Evolutionary conservation across 192 early-diverging fungal species (phyloP).

Genomic region (Coemansia sp.): DNA sequence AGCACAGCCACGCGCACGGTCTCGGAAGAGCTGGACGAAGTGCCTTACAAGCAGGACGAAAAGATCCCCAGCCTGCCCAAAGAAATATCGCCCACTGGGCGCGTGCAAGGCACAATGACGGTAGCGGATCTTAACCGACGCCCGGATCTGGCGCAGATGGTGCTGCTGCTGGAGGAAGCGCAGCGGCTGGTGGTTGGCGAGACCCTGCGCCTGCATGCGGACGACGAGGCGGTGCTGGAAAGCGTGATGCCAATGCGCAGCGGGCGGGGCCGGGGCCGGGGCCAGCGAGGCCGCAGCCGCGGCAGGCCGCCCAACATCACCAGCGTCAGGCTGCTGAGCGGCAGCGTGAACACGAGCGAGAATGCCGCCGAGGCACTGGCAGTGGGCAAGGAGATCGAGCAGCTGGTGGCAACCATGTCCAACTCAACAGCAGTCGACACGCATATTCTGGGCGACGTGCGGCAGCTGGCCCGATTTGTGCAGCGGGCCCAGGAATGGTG

Average conservation of each 20-base stretch:
- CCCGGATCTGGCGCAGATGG: constrained; percentile 46
- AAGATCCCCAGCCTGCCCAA: neutral
- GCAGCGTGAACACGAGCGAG: constrained; percentile 8
- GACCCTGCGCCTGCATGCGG: neutral
- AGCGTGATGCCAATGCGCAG: constrained; percentile 2
- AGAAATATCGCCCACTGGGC: neutral
- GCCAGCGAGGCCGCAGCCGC: constrained; percentile 11
- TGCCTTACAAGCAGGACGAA: neutral
- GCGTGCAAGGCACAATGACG: constrained; percentile 18
- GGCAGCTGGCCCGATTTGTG: constrained; percentile 49
- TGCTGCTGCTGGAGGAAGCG: constrained; percentile 47
- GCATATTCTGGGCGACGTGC: constrained; percentile 41
- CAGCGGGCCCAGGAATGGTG: constrained; percentile 46
- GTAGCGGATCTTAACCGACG: constrained; percentile 28
- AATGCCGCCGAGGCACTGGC: constrained; percentile 5
- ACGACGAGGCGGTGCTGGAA: neutral
- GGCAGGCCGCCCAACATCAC: constrained; percentile 15
- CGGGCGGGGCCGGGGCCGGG: constrained; percentile 20
- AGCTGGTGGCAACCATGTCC: constrained; percentile 11
- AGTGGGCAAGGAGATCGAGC: constrained; percentile 31
- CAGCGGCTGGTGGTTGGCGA: constrained; percentile 38
- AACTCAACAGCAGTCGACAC: constrained; percentile 16
- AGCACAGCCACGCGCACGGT: constrained; percentile 12
- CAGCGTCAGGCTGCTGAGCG: neutral
- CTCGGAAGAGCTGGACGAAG: neutral